These are phyloP conservation scores for Dissoconium aciculare DNA, from an alignment of 2,329 filamentous ascomycete species.

Conservation along the genomic window DNA sequence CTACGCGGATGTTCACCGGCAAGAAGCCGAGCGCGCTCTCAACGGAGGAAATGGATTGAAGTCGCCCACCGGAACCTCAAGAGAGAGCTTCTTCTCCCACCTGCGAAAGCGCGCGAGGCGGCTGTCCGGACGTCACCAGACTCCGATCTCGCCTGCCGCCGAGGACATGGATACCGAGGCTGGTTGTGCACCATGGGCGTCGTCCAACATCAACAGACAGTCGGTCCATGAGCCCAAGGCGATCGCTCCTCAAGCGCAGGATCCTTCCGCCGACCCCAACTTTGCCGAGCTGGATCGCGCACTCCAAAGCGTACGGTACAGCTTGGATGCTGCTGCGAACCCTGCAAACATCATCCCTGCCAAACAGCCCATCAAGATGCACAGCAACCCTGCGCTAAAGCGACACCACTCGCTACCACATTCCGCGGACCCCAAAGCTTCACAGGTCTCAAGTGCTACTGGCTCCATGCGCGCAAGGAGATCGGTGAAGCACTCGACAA, in stretches of 20 bases:
- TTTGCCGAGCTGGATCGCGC: conserved; percentile 47
- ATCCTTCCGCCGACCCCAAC: conserved; percentile 34
- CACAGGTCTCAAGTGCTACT: conserved; percentile 41
- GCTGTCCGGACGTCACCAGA: conserved; percentile 81
- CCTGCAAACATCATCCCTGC: conserved; percentile 21
- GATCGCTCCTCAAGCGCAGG: conserved; percentile 36
- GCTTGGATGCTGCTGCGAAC: conserved; percentile 33
- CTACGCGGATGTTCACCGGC: conserved; percentile 76
- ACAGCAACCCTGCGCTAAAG: conserved; percentile 34
- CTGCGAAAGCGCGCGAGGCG: conserved; percentile 82
- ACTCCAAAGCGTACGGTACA: conserved; percentile 45
- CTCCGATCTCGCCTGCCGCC: conserved; percentile 58
- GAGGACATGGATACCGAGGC: conserved; percentile 90
- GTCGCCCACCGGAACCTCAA: conserved; percentile 64
- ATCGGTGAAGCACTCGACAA: conserved; percentile 55
- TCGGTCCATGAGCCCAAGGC: conserved; percentile 49
- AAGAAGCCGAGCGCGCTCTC: conserved; percentile 79
- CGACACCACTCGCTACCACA: conserved; percentile 34
- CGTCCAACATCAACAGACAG: conserved; percentile 55
- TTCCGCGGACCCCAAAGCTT: conserved; percentile 37
- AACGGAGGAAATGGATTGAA: conserved; percentile 64
- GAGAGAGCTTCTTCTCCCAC: conserved; percentile 97
- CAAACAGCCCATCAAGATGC: conserved; percentile 22
- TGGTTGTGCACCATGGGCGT: conserved; percentile 74
- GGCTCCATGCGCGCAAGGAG: conserved; percentile 62